Base-by-base conservation (phyloP, 2,329 filamentous ascomycete genomes). In the Orbilia javanica region DNA sequence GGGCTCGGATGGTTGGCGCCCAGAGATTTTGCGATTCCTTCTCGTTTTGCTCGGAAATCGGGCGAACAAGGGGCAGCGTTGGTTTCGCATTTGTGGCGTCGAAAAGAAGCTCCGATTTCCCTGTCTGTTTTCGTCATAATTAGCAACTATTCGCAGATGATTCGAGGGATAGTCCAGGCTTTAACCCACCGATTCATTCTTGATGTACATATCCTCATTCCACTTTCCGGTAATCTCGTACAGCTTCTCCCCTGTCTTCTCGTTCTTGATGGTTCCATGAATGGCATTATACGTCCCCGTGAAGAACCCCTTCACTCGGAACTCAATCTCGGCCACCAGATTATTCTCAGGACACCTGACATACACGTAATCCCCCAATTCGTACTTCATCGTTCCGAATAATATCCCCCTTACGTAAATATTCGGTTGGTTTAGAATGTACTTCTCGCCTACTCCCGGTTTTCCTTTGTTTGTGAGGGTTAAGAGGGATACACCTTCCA, bases 301-400 rank as follows among this genome's bases (percentile, higher is more conserved):
- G 80, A 99, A 95, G 89, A 96, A 99, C 4, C 96, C 96, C 85
- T 98, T 98, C 65, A 93, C 96, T 86, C 98, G 98, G 88, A 99
- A 99, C 81, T 99, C 96, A 79, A 99, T 90, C 83, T 99, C 95
- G 77, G 94, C 95, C 27, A 90, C 89, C 18, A 99, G 87, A 73
- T 94, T 91, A 18, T 93, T 89, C 84, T 98, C 95, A 0, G 95
- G 93, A 84, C 96, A 98, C 80, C 91, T 89, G 20, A 99, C 93
- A 82, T 94, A 93, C 83, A 94, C 97, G 86, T 97, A 94, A 84
- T 98, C 95, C 80, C 95, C 96, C 6, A 99, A 89, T 86, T 99
- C 96, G 84, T 98, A 99, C 85, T 97, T 98, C 96, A 99, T 98
- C 84, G 97, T 98, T 57, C 96, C 96, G 82, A 99, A 97, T 7